Evolutionary conservation across 2,329 filamentous ascomycete species (phyloP).

Genomic region (Cercospora berteroae): DNA sequence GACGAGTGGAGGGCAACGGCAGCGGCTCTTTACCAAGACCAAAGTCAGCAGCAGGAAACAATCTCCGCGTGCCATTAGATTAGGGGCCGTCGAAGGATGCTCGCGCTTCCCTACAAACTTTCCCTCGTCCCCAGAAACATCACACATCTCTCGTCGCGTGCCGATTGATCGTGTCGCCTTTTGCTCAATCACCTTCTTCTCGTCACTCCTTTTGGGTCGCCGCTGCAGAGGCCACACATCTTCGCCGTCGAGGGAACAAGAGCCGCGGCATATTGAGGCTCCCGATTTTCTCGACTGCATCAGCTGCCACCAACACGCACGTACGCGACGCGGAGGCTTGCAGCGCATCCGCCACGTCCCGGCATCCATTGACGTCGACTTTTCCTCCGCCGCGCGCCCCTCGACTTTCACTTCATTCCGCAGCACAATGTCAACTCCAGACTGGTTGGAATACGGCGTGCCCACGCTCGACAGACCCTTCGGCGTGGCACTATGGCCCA

Average conservation of each 20-base stretch:
- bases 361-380: background rate
- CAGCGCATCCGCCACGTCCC: conserved; percentile 8
- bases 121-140: background rate
- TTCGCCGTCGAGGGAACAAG: background rate
- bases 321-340: conserved; percentile 6
- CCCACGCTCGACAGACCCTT: conserved; percentile 91
- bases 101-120: conserved; percentile 5
- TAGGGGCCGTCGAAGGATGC: background rate
- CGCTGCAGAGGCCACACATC: background rate
- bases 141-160: conserved; percentile 1
- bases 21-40: conserved; percentile 7
- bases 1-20: background rate
- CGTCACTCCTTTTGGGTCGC: conserved; percentile 1
- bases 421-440: conserved; percentile 48
- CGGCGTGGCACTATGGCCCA: conserved; percentile 86
- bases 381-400: background rate
- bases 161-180: background rate
- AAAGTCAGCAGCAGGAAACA: conserved; percentile 6
- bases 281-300: conserved; percentile 3
- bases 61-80: conserved; percentile 5
- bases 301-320: background rate
- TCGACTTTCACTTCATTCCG: conserved; percentile 1
- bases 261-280: conserved; percentile 4
- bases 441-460: conserved; percentile 55
- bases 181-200: background rate